Evolutionary conservation across 352 stramenopile genomes (phyloP).

Genomic region (Halophytophthora batemanensis): DNA sequence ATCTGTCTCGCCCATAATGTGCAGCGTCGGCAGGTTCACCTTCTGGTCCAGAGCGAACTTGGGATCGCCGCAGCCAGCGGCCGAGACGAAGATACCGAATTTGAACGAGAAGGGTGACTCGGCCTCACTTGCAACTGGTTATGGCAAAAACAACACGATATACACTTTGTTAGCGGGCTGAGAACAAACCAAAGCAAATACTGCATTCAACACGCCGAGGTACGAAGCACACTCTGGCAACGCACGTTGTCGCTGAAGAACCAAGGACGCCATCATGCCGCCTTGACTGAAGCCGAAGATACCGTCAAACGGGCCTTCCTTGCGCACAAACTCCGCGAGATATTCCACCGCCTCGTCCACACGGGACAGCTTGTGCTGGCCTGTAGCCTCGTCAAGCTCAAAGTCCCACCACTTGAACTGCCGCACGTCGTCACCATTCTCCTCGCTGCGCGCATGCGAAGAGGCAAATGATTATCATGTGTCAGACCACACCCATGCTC

Average conservation of each 20-base stretch:
- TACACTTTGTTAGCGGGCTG: not conserved
- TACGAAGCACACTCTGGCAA: not conserved
- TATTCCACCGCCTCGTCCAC: constrained; percentile 73
- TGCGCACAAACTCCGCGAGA: constrained; percentile 50
- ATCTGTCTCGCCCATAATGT: constrained; percentile 82
- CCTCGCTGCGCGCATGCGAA: constrained; percentile 11
- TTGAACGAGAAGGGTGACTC: constrained; percentile 57
- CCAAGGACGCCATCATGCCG: constrained; percentile 60
- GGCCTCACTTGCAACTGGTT: constrained; percentile 26
- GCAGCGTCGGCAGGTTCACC: constrained; percentile 65
- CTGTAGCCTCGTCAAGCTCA: constrained; percentile 37
- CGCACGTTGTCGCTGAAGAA: constrained; percentile 71
- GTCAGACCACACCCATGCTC: not conserved
- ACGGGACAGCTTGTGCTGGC: constrained; percentile 35
- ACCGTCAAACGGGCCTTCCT: constrained; percentile 81
- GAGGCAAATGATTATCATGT: not conserved
- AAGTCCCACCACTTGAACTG: constrained; percentile 82
- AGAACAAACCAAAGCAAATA: not conserved
- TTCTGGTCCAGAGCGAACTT: constrained; percentile 37
- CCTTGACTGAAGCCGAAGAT: constrained; percentile 87
- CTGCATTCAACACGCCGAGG: not conserved
- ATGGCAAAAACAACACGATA: not conserved
- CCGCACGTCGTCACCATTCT: constrained; percentile 36
- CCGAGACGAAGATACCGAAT: constrained; percentile 76
- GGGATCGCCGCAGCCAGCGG: constrained; percentile 41